Evolutionary conservation across 495 filamentous ascomycete species (phyloP), one percentile per base, ranked within the genome.

Genomic region (Penicillium herquei): DNA sequence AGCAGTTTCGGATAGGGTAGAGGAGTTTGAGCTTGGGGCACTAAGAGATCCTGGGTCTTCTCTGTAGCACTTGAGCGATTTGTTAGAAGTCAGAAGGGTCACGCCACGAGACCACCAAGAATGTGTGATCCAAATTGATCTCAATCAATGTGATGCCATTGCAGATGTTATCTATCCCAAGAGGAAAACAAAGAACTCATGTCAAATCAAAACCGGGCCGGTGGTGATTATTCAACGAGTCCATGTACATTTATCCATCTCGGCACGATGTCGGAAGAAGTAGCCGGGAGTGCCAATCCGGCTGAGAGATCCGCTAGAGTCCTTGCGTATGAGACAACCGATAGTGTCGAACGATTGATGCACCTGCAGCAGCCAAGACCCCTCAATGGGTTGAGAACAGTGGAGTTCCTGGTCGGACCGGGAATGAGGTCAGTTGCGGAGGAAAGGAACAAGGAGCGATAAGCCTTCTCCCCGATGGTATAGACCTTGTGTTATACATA

Each of bases 251-350:
- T 51, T 41, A 52, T 40, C 47, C 21, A 26, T 26, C 21, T 26
- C 21, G 21, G 34, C 48, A 55, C 42, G 41, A 54, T 54, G 33
- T 57, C 58, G 58, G 58, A 56, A 54, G 34, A 21, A 45, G 26
- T 11, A 48, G 35, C 54, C 50, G 54, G 53, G 33, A 17, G 17
- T 52, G 58, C 51, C 41, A 56, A 54, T 51, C 41, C 51, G 51
- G 54, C 51, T 57, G 42, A 47, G 55, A 57, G 49, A 51, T 62
- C 52, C 57, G 57, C 54, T 47, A 41, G 13, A 50, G 42, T 54
- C 58, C 54, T 61, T 54, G 55, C 59, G 47, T 52, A 17, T 58
- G 59, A 62, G 59, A 62, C 59, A 62, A 46, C 37, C 55, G 37
- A 58, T 55, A 55, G 52, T 39, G 55, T 56, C 52, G 48, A 57